Percentiles rank a stretch among this genome's conserved stretches.
Conservation (phyloP, 306 rosid genomes). For the Aeschynomene evenia region DNA sequence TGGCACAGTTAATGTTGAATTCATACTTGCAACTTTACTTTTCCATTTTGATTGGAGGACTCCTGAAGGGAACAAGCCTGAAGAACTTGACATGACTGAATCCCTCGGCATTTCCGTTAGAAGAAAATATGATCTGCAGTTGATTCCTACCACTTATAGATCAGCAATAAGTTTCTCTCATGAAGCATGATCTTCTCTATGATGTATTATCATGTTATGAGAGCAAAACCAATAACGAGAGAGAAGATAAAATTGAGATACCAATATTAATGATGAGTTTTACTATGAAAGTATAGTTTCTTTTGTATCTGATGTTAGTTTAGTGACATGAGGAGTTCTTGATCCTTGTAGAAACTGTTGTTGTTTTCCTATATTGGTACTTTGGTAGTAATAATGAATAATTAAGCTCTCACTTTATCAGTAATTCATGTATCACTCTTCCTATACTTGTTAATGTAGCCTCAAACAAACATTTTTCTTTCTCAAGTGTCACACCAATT, state of each 20-base stretch:
- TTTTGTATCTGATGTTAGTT: no score
- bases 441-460: no score
- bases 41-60: slow-evolving; percentile 32
- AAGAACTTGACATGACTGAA: slow-evolving; percentile 31
- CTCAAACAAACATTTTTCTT: no score
- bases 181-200: neutral
- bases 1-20: slow-evolving; percentile 4
- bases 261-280: no score
- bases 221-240: no score
- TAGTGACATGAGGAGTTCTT: no score
- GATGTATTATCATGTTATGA: no score
- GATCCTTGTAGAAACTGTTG: neutral
- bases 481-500: no score
- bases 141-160: slow-evolving; percentile 24
- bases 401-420: neutral
- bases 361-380: neutral
- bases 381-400: neutral
- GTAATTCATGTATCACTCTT: neutral
- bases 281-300: no score
- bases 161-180: neutral
- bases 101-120: slow-evolving; percentile 2
- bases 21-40: slow-evolving; percentile 24
- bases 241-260: no score
- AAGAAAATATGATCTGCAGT: slow-evolving; percentile 10
- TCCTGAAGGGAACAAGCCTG: neutral